A percentile compares a stretch with the other conserved stretches of the same genome.
These are phyloP conservation scores for Arachis stenosperma DNA, from an alignment of 306 rosid genomes.

Conservation along the genomic window DNA sequence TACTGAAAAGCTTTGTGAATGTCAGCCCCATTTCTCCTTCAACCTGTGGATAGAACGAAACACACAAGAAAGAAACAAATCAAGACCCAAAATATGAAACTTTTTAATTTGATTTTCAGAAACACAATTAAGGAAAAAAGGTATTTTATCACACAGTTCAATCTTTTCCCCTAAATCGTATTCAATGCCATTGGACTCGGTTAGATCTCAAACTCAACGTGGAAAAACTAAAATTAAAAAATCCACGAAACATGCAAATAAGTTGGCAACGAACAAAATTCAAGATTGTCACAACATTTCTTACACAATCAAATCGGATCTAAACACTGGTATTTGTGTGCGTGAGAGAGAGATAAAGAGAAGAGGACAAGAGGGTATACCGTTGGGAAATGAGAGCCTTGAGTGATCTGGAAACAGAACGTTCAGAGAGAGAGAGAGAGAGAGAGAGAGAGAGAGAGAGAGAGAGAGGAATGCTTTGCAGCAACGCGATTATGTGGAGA, in stretches of 20 bases:
- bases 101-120: not conserved
- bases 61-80: not conserved
- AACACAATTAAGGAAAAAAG: not conserved
- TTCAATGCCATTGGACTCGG: conserved; percentile 29
- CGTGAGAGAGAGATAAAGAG: conserved; percentile 36
- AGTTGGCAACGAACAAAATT: not conserved
- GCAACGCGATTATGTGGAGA: conserved; percentile 38
- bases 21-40: conserved; percentile 90
- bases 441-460: conserved; percentile 20
- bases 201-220: conserved; percentile 47
- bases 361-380: conserved; percentile 46
- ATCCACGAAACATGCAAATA: conserved; percentile 24
- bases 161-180: not conserved
- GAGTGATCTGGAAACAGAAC: conserved; percentile 45
- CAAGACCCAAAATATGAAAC: not conserved
- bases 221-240: not conserved
- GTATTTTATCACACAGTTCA: not conserved
- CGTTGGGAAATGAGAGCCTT: conserved; percentile 51
- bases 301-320: conserved; percentile 48
- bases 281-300: not conserved
- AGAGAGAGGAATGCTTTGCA: conserved; percentile 42
- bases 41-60: conserved; percentile 43
- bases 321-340: conserved; percentile 27
- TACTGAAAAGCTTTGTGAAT: conserved; percentile 96
- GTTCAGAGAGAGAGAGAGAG: conserved; percentile 30